phyloP scores from a whole-genome alignment of 192 early-diverging fungal genomes.

The Coemansia asiatica region DNA sequence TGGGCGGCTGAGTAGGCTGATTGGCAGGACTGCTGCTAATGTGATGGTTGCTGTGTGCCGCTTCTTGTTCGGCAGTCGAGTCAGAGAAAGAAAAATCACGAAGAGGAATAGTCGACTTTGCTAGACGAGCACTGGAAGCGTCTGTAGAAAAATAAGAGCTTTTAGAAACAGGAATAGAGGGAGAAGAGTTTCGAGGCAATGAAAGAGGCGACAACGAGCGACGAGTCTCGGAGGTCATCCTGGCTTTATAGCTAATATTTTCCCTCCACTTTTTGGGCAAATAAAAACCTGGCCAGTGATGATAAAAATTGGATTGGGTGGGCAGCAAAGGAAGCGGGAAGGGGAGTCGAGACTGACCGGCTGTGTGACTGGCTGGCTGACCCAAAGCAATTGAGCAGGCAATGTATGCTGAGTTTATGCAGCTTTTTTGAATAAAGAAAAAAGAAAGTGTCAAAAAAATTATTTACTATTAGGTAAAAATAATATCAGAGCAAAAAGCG shows the following conservation, averaged over 20 bases:
- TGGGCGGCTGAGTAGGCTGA: neutral
- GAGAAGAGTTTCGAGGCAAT: slow-evolving; percentile 2
- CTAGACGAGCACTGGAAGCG: slow-evolving; percentile 1
- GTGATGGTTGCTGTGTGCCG: neutral
- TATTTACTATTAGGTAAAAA: neutral
- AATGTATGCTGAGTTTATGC: neutral
- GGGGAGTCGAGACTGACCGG: slow-evolving; percentile 7
- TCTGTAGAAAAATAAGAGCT: neutral
- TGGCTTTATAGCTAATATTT: neutral
- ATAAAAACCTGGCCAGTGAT: neutral
- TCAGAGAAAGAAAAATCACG: neutral
- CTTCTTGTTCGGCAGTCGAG: neutral
- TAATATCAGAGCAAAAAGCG: neutral
- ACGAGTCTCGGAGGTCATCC: neutral
- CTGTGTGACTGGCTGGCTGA: slow-evolving; percentile 6
- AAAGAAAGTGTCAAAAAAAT: neutral
- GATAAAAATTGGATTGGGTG: neutral
- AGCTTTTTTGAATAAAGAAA: neutral
- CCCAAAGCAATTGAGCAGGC: neutral
- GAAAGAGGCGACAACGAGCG: slow-evolving; percentile 2
- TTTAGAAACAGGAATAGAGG: neutral
- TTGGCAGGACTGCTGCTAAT: neutral
- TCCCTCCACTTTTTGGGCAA: neutral
- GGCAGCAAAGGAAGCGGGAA: neutral
- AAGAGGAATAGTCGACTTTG: slow-evolving; percentile 3